These are phyloP conservation scores for Emergomyces pasteurianus DNA, from an alignment of 2,329 filamentous ascomycete species.

Conservation along the genomic window DNA sequence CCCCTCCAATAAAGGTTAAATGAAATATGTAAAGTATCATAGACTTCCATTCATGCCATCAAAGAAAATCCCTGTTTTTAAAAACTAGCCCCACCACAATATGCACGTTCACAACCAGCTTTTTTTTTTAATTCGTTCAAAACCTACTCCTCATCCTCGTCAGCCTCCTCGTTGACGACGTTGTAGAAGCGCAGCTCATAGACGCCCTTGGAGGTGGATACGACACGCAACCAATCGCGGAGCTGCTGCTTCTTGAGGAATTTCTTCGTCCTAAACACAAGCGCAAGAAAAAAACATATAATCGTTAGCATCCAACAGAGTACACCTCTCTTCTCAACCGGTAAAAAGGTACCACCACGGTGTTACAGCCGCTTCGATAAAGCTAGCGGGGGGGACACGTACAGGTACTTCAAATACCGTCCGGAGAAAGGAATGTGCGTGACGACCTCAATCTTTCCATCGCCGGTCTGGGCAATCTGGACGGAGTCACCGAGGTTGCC, in stretches of 20 bases:
- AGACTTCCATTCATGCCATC: neutral
- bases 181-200: conserved; percentile 99
- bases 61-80: neutral
- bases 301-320: neutral
- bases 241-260: conserved; percentile 99
- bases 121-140: neutral
- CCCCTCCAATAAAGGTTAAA: neutral
- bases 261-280: conserved; percentile 77
- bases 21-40: neutral
- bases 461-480: conserved; percentile 77
- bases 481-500: conserved; percentile 95
- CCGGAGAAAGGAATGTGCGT: conserved; percentile 97
- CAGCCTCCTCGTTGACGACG: conserved; percentile 94
- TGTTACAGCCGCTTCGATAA: neutral
- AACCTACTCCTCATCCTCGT: conserved; percentile 95
- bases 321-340: neutral
- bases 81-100: neutral
- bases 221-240: conserved; percentile 98
- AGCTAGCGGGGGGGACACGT: conserved; percentile 30
- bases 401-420: conserved; percentile 99
- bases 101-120: neutral
- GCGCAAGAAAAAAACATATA: neutral
- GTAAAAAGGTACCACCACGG: neutral
- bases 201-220: conserved; percentile 93
- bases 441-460: conserved; percentile 97